Percentiles rank a stretch among this genome's conserved stretches.
These are phyloP conservation scores for Cinchona pubescens DNA, from an alignment of 257 asterid species.

Conservation along the genomic window DNA sequence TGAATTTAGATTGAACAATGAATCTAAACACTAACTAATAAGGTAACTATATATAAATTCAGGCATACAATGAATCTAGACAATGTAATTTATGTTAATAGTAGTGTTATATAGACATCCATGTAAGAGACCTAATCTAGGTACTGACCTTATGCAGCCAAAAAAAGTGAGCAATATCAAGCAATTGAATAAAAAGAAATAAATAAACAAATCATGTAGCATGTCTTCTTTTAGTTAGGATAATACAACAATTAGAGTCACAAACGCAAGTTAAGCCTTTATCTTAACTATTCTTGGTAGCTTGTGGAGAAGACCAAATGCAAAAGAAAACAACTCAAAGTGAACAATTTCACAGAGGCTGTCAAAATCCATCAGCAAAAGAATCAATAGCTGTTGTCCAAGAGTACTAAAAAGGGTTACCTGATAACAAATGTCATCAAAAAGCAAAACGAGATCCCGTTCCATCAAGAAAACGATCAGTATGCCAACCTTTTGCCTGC, in stretches of 20 bases:
- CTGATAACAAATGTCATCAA: constrained; percentile 3
- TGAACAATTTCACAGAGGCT: background rate
- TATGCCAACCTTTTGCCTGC: constrained; percentile 94
- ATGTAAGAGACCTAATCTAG: background rate
- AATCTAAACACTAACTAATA: too few relatives aligned
- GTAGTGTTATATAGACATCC: background rate
- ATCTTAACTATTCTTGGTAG: background rate
- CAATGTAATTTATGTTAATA: too few relatives aligned
- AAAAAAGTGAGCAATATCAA: background rate
- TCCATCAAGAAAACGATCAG: constrained; percentile 92
- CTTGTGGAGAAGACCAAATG: background rate
- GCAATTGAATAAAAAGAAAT: background rate
- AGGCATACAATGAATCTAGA: too few relatives aligned
- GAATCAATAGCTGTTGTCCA: background rate
- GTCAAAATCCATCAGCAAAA: constrained; percentile 1
- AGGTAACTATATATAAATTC: too few relatives aligned
- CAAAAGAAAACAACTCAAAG: background rate
- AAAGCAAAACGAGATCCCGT: constrained; percentile 67
- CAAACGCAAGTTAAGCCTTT: background rate
- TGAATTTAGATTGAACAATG: too few relatives aligned
- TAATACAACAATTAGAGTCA: background rate
- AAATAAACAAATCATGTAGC: too few relatives aligned
- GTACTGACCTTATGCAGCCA: background rate
- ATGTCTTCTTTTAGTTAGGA: background rate
- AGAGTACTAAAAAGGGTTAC: background rate